Evolutionary conservation across 306 rosid species (phyloP), one percentile per base, ranked within the genome.

Genomic region (Corylus avellana): DNA sequence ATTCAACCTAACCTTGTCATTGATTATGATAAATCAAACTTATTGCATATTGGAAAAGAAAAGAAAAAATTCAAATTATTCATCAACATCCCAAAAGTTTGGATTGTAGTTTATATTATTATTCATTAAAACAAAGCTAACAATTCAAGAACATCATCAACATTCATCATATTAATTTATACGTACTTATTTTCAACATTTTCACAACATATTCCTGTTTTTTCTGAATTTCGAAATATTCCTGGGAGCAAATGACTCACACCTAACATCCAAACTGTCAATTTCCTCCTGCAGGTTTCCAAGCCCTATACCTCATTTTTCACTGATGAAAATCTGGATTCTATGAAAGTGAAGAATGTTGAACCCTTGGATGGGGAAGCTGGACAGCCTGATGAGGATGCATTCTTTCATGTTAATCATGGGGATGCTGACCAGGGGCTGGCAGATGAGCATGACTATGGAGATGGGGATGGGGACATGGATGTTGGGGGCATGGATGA

Each of bases 301-400:
- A 83, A 90, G 84, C 98, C 97, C 13, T 94, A 90, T 69, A 47
- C 90, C 44, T 70, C 89, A n/a, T 94, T 92, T 82, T 85, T 94
- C 86, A 87, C 85, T 12, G 92, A 94, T 3, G 92, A 85, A 73
- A 90, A 70, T 72, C 70, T 94, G 64, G 44, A 77, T 84, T 81
- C 93, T 42, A 88, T 91, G 97, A 49, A 58, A 74, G 72, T 49
- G 47, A 72, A 77, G 82, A 56, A 5, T 46, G 78, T 29, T 50
- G 86, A 84, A 72, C 1, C 74, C 12, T 12, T 27, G 3, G 50
- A 39, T 18, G 35, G 9, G 4, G 78, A 35, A 18, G 32, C 79
- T 16, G 50, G 39, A 10, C 37, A 44, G 59, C 14, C 37, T 70
- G 80, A 37, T 44, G 88, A 79, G 57, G 18, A 22, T 71, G 81